Base-by-base conservation (phyloP, 2,329 filamentous ascomycete species). In the Cladosporium sp. region DNA sequence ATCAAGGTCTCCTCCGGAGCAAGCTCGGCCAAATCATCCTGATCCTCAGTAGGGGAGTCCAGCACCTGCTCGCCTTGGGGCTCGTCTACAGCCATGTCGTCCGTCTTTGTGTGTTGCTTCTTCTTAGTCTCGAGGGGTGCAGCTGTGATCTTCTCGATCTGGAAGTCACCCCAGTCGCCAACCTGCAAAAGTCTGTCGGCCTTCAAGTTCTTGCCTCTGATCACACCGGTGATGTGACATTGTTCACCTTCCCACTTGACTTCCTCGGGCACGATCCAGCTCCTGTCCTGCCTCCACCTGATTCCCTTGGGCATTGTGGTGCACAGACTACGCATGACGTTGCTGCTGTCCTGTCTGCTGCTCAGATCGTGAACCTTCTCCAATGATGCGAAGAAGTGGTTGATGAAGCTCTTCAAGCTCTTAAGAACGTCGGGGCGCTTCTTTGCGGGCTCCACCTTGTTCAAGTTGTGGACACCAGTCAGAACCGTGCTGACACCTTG, bases 401-500 rank as follows among this genome's bases (percentile, higher is more conserved):
- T 92, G 74, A 98, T 93, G 79, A 91, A 97, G 1, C 92, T 96
- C 76, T 93, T 95, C 64, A 99, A 84, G 1, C 93, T 97, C 57
- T 88, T 85, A 58, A 94, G 80, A 13, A 96, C 87, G 66, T 93
- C 89, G 0, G 88, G 84, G 66, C 89, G 85, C 76, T 90, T 89
- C 79, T 97, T 97, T 10, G 88, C 84, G 0, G 92, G 88, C 70
- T 96, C 90, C 46, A 97, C 82, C 66, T 85, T 86, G 65, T 94
- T 89, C 14, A 98, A 81, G 5, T 89, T 88, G 69, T 75, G 69
- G 16, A 96, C 92, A 14, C 92, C 86, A 0, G 92, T 92, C 73
- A 96, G 87, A n/a, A 96, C 86, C 25, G 93, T 98, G 0, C 94
- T 97, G 70, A 99, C 88, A 73, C 95, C 95, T 80, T 99, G 95